phyloP scores from a whole-genome alignment of 306 rosid genomes.

The Pyrus pyrifolia region DNA sequence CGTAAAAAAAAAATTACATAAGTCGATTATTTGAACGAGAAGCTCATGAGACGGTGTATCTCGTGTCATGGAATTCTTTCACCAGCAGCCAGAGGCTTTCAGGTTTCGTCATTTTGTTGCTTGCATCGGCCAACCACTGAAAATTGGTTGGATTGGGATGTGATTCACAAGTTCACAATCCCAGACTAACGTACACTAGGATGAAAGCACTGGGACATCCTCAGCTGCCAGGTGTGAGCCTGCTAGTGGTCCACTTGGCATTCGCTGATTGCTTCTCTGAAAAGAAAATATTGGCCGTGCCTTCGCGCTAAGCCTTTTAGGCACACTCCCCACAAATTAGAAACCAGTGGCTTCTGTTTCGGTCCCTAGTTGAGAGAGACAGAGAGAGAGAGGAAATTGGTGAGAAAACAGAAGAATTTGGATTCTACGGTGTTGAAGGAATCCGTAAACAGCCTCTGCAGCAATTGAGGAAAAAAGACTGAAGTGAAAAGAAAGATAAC shows the following conservation, averaged over 20 bases:
- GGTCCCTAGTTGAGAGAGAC: neutral
- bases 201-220: slow-evolving; percentile 7
- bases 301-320: neutral
- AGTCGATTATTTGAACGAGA: no score
- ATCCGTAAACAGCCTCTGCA: neutral
- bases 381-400: neutral
- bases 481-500: neutral
- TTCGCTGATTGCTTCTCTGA: neutral
- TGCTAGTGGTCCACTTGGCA: slow-evolving; percentile 25
- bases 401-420: neutral
- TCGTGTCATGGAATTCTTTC: no score
- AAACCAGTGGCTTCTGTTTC: slow-evolving; percentile 35
- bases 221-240: slow-evolving; percentile 7
- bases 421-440: neutral
- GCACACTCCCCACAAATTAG: slow-evolving; percentile 10
- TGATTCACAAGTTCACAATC: neutral
- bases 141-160: slow-evolving; percentile 5
- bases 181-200: slow-evolving; percentile 13
- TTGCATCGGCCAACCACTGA: neutral
- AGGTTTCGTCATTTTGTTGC: neutral
- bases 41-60: no score
- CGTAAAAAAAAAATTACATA: no score
- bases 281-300: slow-evolving; percentile 13
- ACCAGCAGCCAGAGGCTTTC: neutral
- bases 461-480: neutral